Evolutionary conservation across 495 filamentous ascomycete species (phyloP), one percentile per base, ranked within the genome.

Genomic region (Tuber borchii): DNA sequence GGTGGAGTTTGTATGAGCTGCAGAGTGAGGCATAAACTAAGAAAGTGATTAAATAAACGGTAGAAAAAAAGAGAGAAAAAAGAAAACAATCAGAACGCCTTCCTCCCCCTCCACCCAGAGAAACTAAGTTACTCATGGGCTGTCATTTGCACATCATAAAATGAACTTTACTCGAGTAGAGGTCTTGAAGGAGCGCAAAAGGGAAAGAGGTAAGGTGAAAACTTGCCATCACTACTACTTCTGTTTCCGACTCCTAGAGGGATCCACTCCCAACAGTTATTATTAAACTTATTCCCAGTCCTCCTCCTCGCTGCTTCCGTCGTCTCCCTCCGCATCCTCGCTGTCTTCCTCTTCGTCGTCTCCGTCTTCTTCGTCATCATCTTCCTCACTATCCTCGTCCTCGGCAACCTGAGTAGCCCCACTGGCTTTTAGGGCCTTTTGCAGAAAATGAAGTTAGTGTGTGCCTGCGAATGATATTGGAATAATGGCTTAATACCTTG

Each of bases 271-370:
- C 26, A 34, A 17, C 14, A 34, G 26, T 17, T 34, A 34, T 31
- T 65, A 31, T 65, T 17, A 31, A 45, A 73, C 70, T 72, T 39
- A 80, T 37, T 80, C 78, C 78, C 78, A 80, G 46, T 80, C 78
- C 65, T 79, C 78, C 65, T 79, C 78, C 61, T 80, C 78, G 40
- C 69, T 80, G 40, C 71, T 79, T 69, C 34, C 70, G 7, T 77
- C 76, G 16, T 77, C 73, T 17, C 77, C 76, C 12, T 56, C 73
- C 5, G n/a, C 75, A 8, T 76, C 71, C 8, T 71, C 77, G n/a
- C 73, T 71, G 39, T 73, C 71, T 12, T 76, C 74, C 17, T 70
- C 74, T 5, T 75, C 76, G 1, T 34, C 73, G 0, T 77, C 73
- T 0, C 48, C 76, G 0, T 72, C 69, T 0, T 70, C 76, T 2